phyloP scores from a whole-genome alignment of 169 alveolate species.

The Cystoisospora suis region DNA sequence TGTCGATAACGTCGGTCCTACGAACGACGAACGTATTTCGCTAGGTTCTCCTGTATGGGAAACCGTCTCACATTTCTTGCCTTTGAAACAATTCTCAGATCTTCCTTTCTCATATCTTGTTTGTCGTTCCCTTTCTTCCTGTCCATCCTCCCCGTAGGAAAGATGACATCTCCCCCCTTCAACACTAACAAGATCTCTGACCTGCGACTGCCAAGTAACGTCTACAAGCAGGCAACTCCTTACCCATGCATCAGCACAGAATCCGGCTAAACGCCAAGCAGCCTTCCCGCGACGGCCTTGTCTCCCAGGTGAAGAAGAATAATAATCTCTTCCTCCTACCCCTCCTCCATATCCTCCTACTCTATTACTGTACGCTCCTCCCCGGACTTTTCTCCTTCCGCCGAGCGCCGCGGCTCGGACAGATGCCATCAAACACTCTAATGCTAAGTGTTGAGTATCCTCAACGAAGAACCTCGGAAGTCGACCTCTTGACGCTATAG shows the following conservation, averaged over 20 bases:
- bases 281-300: slow-evolving; percentile 6
- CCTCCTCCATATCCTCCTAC: neutral
- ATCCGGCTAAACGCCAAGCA: slow-evolving; percentile 4
- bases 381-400: neutral
- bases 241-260: slow-evolving; percentile 4
- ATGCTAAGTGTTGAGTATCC: neutral
- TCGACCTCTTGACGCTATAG: neutral
- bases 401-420: slow-evolving; percentile 33
- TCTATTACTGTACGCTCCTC: neutral
- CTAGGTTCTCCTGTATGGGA: no score
- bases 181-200: no score
- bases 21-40: no score
- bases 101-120: no score
- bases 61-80: no score
- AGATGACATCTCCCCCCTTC: no score
- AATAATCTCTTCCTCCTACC: no score
- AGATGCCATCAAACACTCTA: neutral
- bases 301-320: no score
- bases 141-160: no score
- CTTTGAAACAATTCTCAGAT: no score
- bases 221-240: neutral
- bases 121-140: no score
- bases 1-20: no score
- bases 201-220: neutral
- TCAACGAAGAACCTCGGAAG: neutral